Conservation (phyloP, 108 stramenopile genomes). For the Stephanodiscus triporus region DNA sequence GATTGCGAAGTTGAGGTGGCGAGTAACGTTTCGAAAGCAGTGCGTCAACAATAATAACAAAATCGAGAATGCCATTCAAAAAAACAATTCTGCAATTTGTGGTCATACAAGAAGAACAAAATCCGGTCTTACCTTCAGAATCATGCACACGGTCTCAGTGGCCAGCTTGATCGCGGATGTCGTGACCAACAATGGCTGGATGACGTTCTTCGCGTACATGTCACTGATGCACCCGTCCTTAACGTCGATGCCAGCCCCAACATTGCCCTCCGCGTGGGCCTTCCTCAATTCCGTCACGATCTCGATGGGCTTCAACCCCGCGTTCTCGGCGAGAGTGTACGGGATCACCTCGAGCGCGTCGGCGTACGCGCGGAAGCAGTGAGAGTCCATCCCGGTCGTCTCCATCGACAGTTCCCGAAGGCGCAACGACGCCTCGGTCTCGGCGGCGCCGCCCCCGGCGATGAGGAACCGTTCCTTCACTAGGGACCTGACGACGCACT, state of each 20-base stretch:
- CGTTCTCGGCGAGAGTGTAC: conserved; percentile 99
- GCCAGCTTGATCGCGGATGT: conserved; percentile 94
- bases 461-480: conserved; percentile 96
- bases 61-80: too few relatives aligned
- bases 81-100: too few relatives aligned
- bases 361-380: conserved; percentile 97
- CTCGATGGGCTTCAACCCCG: conserved; percentile 97
- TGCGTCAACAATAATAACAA: too few relatives aligned
- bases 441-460: conserved; percentile 98
- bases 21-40: too few relatives aligned
- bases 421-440: conserved; percentile 90
- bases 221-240: conserved; percentile 91
- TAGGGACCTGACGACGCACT: conserved; percentile 96
- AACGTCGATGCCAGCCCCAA: conserved; percentile 96
- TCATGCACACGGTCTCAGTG: conserved; percentile 98
- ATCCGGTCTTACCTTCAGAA: conserved; percentile 92
- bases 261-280: conserved; percentile 83
- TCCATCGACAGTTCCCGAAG: conserved; percentile 80
- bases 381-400: conserved; percentile 91
- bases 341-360: conserved; percentile 99
- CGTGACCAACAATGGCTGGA: conserved; percentile 96
- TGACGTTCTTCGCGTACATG: conserved; percentile 93
- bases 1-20: too few relatives aligned
- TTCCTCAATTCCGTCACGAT: conserved; percentile 96
- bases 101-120: background rate